Conservation (phyloP, 495 filamentous ascomycete genomes). For the Tetracladium setigerum region DNA sequence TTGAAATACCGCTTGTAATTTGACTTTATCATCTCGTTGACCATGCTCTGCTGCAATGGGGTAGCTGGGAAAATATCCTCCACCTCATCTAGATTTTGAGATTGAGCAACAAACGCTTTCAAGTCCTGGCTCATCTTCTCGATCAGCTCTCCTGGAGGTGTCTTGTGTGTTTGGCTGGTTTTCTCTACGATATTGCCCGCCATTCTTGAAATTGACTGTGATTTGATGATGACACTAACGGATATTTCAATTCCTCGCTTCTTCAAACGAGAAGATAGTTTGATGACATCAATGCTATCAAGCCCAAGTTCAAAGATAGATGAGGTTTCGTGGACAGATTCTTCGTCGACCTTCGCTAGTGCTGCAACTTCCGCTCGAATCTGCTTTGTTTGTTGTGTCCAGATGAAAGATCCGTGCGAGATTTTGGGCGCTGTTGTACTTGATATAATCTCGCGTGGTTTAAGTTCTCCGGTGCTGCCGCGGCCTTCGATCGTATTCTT, state of each 20-base stretch:
- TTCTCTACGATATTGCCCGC: constrained; percentile 1
- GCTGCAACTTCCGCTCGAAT: constrained; percentile 53
- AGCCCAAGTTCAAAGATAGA: constrained; percentile 77
- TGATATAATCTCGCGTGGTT: neutral
- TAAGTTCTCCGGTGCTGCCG: too few relatives aligned
- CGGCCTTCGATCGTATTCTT: neutral
- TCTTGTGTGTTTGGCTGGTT: neutral
- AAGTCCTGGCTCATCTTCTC: constrained; percentile 26
- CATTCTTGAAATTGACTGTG: constrained; percentile 55
- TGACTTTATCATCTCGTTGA: constrained; percentile 65
- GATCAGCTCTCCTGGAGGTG: constrained; percentile 15
- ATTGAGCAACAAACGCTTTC: constrained; percentile 27
- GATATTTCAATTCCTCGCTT: constrained; percentile 48
- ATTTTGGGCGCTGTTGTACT: neutral
- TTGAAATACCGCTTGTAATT: constrained; percentile 70
- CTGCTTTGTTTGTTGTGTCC: constrained; percentile 39
- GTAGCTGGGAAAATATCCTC: constrained; percentile 56
- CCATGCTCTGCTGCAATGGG: constrained; percentile 75
- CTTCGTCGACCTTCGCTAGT: constrained; percentile 43
- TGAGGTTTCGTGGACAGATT: constrained; percentile 57
- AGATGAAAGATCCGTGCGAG: constrained; percentile 32
- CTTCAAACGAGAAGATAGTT: constrained; percentile 58
- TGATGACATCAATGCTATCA: constrained; percentile 79
- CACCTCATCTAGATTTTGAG: constrained; percentile 26
- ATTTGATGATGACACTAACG: constrained; percentile 61